Conservation (phyloP, 345 rosid genomes). For the Orychophragmus violaceus region DNA sequence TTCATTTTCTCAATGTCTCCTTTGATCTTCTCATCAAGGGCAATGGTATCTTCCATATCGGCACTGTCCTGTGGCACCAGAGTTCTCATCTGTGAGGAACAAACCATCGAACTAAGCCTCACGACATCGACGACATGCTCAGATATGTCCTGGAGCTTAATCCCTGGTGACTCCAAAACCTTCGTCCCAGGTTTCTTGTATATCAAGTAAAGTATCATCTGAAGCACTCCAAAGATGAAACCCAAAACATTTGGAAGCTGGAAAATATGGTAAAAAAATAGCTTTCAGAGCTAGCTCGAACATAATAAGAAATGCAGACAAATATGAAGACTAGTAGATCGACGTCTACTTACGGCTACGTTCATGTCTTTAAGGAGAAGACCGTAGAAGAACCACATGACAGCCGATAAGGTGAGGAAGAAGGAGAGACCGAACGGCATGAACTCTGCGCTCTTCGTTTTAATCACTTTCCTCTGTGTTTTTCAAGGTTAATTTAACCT, state of each 20-base stretch:
- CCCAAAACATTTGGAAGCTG: constrained; percentile 86
- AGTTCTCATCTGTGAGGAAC: constrained; percentile 34
- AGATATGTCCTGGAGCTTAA: constrained; percentile 39
- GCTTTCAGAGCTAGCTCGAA: not conserved
- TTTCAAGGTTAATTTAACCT: not conserved
- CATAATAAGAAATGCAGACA: not conserved
- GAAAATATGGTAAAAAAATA: not conserved
- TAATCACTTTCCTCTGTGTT: constrained; percentile 68
- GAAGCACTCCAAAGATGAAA: constrained; percentile 60
- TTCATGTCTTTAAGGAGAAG: constrained; percentile 49
- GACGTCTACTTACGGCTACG: constrained; percentile 59
- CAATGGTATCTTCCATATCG: constrained; percentile 29
- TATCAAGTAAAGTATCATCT: constrained; percentile 68
- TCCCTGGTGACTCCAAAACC: constrained; percentile 32
- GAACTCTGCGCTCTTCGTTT: constrained; percentile 76
- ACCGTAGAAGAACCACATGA: constrained; percentile 91
- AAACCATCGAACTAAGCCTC: constrained; percentile 35
- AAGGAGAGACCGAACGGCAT: constrained; percentile 72
- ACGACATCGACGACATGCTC: constrained; percentile 49
- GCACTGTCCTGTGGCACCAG: constrained; percentile 34
- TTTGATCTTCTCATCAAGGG: constrained; percentile 19
- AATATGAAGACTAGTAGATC: not conserved
- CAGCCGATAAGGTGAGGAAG: constrained; percentile 76
- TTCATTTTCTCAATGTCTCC: constrained; percentile 21
- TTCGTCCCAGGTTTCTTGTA: constrained; percentile 48